Evolutionary conservation across 257 asterid genomes (phyloP), one percentile per base, ranked within the genome.

Genomic region (Solanum tacnaense): DNA sequence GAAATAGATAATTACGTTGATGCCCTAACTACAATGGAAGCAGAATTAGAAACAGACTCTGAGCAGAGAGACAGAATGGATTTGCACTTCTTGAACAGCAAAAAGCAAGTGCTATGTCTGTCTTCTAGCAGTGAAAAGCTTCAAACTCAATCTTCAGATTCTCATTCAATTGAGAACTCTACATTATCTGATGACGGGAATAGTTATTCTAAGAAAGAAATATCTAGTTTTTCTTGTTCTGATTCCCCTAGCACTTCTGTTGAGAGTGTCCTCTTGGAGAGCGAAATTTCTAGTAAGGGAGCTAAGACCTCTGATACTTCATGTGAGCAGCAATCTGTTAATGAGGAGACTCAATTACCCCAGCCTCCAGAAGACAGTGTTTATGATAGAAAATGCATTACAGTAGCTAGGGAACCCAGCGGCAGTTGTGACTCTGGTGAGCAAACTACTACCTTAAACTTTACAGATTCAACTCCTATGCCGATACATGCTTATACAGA

Each of bases 1-100:
- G 98, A 94, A 92, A 89, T 91, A 83, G 98, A 95, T 83, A 93
- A 92, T 91, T 96, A 90, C 58, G 92, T 94, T 89, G 99, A 95
- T 90, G 98, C 98, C 78, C 94, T 96, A 73, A 89, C 97, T 72
- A 92, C 94, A 86, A 93, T 95, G 91, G 99, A 94, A 82, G 92
- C 96, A 62, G 98, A 95, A 89, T 87, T 91, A 88, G 98, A 94
- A 68, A 93, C 95, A 38, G 98, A 93, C 84, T 91, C 94, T 2
- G 97, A 95, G 90, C 35, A 91, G 89, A 94, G 93, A 92, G 83
- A 89, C 91, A 93, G 86, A 92, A 88, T 72, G 74, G 91, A 91
- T 89, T 85, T 88, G 83, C 88, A 88, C 90, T 84, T 89, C 87
- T 79, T 90, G 84, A 83, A 44, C 83, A 81, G 84, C 81, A 89